phyloP scores from a whole-genome alignment of 2,329 filamentous ascomycete genomes.

The Aspergillus sp. region DNA sequence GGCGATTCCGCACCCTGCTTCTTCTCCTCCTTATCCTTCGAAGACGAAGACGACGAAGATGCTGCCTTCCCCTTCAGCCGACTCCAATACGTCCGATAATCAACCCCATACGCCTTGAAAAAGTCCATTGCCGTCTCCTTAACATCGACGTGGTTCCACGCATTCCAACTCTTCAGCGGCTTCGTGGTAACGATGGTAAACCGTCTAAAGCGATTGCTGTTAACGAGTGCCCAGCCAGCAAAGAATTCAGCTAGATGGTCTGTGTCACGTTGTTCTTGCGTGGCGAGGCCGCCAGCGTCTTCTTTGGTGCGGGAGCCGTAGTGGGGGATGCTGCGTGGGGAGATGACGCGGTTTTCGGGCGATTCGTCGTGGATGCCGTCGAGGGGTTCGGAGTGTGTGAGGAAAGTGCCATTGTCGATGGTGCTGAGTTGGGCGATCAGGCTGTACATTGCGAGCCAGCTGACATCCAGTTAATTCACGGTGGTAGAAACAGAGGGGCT shows the following conservation, averaged over 20 bases:
- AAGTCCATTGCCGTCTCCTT: constrained; percentile 8
- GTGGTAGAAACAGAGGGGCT: no score
- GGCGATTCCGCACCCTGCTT: no score
- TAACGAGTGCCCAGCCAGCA: constrained; percentile 30
- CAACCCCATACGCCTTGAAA: constrained; percentile 9
- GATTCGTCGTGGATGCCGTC: constrained; percentile 17
- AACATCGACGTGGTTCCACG: constrained; percentile 24
- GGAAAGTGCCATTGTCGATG: not conserved
- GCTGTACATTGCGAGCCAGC: constrained; percentile 21
- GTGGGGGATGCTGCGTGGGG: constrained; percentile 16
- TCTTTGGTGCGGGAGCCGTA: constrained; percentile 24
- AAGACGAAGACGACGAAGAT: not conserved
- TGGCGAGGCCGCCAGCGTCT: constrained; percentile 12
- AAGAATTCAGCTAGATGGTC: constrained; percentile 36
- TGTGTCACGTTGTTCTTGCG: constrained; percentile 22
- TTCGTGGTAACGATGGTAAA: constrained; percentile 25
- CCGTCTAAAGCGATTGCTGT: constrained; percentile 25
- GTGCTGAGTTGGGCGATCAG: constrained; percentile 18
- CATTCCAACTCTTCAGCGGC: constrained; percentile 20
- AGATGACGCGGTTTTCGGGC: constrained; percentile 23
- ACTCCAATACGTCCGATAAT: constrained; percentile 8
- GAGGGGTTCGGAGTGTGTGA: constrained; percentile 9
- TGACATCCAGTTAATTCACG: constrained; percentile 1
- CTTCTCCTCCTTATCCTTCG: not conserved
- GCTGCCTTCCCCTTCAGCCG: constrained; percentile 1